Evolutionary conservation across 768 basidiomycete species (phyloP).

Genomic region (Lepiota venenata): DNA sequence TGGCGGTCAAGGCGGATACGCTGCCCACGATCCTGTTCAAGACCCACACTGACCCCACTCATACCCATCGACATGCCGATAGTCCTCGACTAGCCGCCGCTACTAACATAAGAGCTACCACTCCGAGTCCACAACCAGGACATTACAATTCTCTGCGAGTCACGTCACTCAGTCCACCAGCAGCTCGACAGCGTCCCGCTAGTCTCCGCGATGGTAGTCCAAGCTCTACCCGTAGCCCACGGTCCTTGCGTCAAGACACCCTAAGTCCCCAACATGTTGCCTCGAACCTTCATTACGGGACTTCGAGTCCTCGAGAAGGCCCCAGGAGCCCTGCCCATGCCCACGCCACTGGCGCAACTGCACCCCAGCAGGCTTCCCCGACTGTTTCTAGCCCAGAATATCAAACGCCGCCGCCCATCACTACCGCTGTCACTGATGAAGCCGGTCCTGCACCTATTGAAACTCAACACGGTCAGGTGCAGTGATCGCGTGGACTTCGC

Average conservation of each 20-base stretch:
- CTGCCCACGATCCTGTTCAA: neutral
- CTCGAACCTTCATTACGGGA: no score
- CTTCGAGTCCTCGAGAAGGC: neutral
- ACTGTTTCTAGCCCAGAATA: neutral
- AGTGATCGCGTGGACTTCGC: neutral
- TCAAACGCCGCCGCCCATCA: neutral
- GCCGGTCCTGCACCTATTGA: conserved; percentile 7
- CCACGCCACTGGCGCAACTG: neutral
- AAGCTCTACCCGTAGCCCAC: neutral
- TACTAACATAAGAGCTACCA: no score
- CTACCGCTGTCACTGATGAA: neutral
- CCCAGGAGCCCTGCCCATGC: neutral
- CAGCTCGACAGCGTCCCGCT: neutral
- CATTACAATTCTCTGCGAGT: neutral
- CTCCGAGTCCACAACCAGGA: neutral
- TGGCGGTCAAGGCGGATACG: neutral
- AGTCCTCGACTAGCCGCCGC: no score
- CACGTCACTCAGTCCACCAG: neutral
- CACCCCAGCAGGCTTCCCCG: neutral
- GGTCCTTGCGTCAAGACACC: neutral
- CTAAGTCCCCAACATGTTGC: neutral
- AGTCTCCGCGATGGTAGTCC: neutral
- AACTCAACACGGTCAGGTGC: neutral
- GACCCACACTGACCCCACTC: neutral
- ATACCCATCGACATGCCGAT: neutral